phyloP scores from a whole-genome alignment of 2,329 filamentous ascomycete species.

The Aspergillus jensenii region DNA sequence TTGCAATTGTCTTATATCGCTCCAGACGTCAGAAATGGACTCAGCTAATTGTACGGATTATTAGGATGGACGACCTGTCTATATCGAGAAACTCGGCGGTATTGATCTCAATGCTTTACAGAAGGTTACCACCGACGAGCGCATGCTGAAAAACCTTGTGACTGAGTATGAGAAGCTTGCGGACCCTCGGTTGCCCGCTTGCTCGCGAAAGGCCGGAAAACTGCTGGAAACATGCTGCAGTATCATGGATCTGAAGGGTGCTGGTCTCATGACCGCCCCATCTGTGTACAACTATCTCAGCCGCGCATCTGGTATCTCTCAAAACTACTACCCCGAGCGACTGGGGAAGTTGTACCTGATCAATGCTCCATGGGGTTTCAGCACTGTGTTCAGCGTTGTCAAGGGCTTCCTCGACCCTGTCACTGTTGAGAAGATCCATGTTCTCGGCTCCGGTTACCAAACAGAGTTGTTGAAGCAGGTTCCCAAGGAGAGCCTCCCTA shows the following conservation, averaged over 20 bases:
- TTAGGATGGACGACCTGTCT: slow-evolving; percentile 92
- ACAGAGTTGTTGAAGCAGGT: slow-evolving; percentile 81
- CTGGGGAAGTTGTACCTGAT: slow-evolving; percentile 95
- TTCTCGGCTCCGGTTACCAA: slow-evolving; percentile 79
- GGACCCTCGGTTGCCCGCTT: slow-evolving; percentile 90
- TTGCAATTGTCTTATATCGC: neutral
- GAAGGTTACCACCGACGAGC: slow-evolving; percentile 87
- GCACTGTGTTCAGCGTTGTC: slow-evolving; percentile 77
- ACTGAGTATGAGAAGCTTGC: slow-evolving; percentile 96
- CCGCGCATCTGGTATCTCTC: slow-evolving; percentile 82
- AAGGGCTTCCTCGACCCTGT: slow-evolving; percentile 96
- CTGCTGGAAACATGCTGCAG: slow-evolving; percentile 97
- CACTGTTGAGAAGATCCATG: slow-evolving; percentile 92
- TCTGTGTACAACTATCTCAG: slow-evolving; percentile 87
- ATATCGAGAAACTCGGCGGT: slow-evolving; percentile 94
- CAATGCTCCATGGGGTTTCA: slow-evolving; percentile 97
- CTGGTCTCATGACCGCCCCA: slow-evolving; percentile 76
- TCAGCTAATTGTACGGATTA: slow-evolving; percentile 5
- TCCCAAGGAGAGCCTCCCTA: slow-evolving; percentile 84
- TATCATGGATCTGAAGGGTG: slow-evolving; percentile 96
- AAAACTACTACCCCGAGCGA: slow-evolving; percentile 99
- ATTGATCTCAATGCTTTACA: slow-evolving; percentile 88
- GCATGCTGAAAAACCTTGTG: slow-evolving; percentile 95
- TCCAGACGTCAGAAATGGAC: neutral
- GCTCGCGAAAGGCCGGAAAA: slow-evolving; percentile 84